A percentile compares a stretch with the other conserved stretches of the same genome.
phyloP scores from a whole-genome alignment of 192 early-diverging fungal species.

The Allomyces macrogynus region DNA sequence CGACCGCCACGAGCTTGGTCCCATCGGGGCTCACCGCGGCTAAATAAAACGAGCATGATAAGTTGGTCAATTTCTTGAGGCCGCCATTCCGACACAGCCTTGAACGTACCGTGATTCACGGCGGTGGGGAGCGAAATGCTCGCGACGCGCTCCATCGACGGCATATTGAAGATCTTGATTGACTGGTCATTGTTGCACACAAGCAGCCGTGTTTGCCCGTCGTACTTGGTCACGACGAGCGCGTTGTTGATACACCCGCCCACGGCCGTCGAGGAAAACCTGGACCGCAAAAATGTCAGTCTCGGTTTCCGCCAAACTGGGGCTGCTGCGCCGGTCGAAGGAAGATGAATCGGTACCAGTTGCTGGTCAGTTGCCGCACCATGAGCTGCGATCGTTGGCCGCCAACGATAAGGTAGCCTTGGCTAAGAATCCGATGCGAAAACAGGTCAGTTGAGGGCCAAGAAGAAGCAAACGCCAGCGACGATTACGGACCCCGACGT shows the following conservation, averaged over 20 bases:
- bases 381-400: constrained; percentile 76
- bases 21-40: constrained; percentile 83
- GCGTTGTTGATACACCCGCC: constrained; percentile 76
- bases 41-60: constrained; percentile 5
- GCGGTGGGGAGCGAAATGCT: constrained; percentile 68
- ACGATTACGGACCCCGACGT: constrained; percentile 13
- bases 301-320: neutral
- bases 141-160: constrained; percentile 48
- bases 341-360: constrained; percentile 22
- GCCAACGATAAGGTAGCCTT: constrained; percentile 71
- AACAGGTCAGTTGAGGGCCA: neutral
- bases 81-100: too few species aligned
- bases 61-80: neutral
- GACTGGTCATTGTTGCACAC: constrained; percentile 90
- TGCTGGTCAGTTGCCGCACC: constrained; percentile 36
- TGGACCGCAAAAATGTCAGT: neutral
- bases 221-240: constrained; percentile 14
- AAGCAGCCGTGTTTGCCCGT: constrained; percentile 42
- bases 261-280: constrained; percentile 26
- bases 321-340: neutral
- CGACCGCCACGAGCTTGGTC: constrained; percentile 73
- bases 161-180: constrained; percentile 72
- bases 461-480: neutral
- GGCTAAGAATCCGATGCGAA: constrained; percentile 19
- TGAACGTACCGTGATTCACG: constrained; percentile 51